These are phyloP conservation scores for Paratinospora sagittata DNA, from an alignment of 164 flowering plant genomes.

Conservation along the genomic window DNA sequence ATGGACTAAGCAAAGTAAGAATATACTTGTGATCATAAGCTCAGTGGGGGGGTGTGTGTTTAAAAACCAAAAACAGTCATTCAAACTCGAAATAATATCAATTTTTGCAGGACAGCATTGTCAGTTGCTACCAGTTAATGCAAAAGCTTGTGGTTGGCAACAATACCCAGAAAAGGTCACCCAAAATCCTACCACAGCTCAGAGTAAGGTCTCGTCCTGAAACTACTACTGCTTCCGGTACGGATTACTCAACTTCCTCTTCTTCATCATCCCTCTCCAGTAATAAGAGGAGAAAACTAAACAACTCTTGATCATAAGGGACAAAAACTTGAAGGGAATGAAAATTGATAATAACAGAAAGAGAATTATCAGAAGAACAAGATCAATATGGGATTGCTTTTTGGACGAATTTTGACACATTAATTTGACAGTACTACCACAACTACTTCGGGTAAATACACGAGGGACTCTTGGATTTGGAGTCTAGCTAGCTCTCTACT, in stretches of 20 bases:
- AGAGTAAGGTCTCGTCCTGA: slow-evolving; percentile 40
- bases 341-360: not conserved
- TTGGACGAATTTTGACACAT: slow-evolving; percentile 10
- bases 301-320: slow-evolving; percentile 37
- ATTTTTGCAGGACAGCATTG: slow-evolving; percentile 64
- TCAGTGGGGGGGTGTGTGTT: not conserved
- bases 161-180: slow-evolving; percentile 32
- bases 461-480: slow-evolving; percentile 16
- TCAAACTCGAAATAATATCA: slow-evolving; percentile 17
- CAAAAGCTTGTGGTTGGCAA: slow-evolving; percentile 31
- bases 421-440: slow-evolving; percentile 25
- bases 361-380: not conserved
- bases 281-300: slow-evolving; percentile 65
- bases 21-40: slow-evolving; percentile 4
- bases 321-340: slow-evolving; percentile 17
- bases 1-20: slow-evolving; percentile 76
- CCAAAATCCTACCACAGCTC: slow-evolving; percentile 43
- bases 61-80: slow-evolving; percentile 7
- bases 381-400: slow-evolving; percentile 22
- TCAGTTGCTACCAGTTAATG: slow-evolving; percentile 54
- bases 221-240: slow-evolving; percentile 27
- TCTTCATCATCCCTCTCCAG: slow-evolving; percentile 34
- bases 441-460: slow-evolving; percentile 28
- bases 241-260: slow-evolving; percentile 45
- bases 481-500: too few relatives aligned